These are phyloP conservation scores for Glonium stellatum DNA, from an alignment of 495 filamentous ascomycete species.

Conservation along the genomic window DNA sequence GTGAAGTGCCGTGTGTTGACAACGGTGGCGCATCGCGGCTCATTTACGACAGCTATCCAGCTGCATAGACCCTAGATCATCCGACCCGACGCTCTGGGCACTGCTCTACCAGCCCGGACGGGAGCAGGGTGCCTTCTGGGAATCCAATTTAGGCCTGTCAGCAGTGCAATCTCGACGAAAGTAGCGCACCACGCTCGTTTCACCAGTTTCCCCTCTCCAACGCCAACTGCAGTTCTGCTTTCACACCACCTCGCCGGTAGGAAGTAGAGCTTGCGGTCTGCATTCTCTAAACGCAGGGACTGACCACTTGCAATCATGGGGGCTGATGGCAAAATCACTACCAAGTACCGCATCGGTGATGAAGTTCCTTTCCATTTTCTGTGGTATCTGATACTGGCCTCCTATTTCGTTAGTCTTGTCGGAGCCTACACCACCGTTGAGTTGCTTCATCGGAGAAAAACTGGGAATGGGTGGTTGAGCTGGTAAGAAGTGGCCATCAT, in stretches of 20 bases:
- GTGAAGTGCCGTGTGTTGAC: too few relatives aligned
- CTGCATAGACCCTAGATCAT: not conserved
- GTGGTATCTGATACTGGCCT: conserved; percentile 60
- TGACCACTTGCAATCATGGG: not conserved
- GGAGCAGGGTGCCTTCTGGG: not conserved
- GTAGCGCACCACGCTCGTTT: not conserved
- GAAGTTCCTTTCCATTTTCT: conserved; percentile 50
- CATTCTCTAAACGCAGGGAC: not conserved
- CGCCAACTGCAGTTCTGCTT: not conserved
- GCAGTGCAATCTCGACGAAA: not conserved
- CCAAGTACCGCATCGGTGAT: conserved; percentile 28
- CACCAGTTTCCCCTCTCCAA: not conserved
- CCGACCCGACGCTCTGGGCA: not conserved
- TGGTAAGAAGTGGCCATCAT: conserved; percentile 21
- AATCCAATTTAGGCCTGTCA: not conserved
- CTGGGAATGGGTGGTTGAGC: conserved; percentile 26
- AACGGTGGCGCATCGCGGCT: not conserved
- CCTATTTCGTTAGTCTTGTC: conserved; percentile 69
- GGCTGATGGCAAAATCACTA: not conserved
- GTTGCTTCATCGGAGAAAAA: conserved; percentile 60
- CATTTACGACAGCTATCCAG: not conserved
- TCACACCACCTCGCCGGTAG: not conserved
- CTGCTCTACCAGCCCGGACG: not conserved
- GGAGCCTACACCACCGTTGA: conserved; percentile 75
- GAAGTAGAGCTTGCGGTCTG: not conserved